These are phyloP conservation scores for Arachis stenosperma DNA, from an alignment of 306 rosid genomes.

Conservation along the genomic window DNA sequence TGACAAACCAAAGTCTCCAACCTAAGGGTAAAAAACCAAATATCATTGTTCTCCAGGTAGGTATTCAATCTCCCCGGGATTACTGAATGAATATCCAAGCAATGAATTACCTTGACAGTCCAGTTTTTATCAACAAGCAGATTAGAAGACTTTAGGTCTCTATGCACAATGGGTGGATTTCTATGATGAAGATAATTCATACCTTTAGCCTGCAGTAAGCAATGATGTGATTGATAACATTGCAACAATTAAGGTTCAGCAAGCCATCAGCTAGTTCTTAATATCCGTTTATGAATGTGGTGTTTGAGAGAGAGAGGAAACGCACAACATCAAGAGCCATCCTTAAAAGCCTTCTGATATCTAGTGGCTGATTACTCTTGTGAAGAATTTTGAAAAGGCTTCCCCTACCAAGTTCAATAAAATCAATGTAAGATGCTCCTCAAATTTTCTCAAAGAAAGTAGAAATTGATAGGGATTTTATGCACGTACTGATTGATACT, in stretches of 20 bases:
- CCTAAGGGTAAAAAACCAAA: constrained; percentile 44
- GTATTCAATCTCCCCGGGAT: constrained; percentile 19
- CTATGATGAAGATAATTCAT: constrained; percentile 82
- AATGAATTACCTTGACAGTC: constrained; percentile 71
- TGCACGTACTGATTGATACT: constrained; percentile 16
- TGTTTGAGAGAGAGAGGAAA: constrained; percentile 15
- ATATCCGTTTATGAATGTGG: not conserved
- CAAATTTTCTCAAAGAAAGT: constrained; percentile 10
- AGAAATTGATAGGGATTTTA: constrained; percentile 12
- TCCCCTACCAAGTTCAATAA: constrained; percentile 59
- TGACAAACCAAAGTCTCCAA: constrained; percentile 85
- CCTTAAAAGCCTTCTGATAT: constrained; percentile 63
- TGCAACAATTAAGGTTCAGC: constrained; percentile 9
- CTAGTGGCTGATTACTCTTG: constrained; percentile 62
- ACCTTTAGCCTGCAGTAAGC: constrained; percentile 67
- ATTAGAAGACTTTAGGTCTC: constrained; percentile 83
- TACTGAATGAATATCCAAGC: constrained; percentile 5
- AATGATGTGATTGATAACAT: constrained; percentile 23
- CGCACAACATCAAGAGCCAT: constrained; percentile 88
- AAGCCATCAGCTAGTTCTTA: constrained; percentile 16
- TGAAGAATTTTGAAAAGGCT: constrained; percentile 79
- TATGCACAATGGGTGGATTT: constrained; percentile 82
- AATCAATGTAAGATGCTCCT: constrained; percentile 21
- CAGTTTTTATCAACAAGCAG: constrained; percentile 78
- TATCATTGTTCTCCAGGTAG: constrained; percentile 27